phyloP scores from a whole-genome alignment of 192 early-diverging fungal species.

The Coemansia sp. region DNA sequence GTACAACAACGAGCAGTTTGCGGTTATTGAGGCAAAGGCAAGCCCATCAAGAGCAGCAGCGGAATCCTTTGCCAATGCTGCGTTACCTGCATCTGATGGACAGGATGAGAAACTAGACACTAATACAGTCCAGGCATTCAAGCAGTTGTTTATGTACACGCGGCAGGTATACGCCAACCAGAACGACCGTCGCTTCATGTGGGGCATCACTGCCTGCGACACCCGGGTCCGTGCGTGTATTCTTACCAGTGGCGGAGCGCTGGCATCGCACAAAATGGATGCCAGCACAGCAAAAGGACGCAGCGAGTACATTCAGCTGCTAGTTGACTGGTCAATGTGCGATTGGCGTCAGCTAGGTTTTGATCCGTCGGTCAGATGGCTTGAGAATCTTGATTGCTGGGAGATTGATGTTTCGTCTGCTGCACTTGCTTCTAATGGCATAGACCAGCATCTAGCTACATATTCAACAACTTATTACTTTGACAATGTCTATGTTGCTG shows the following conservation, averaged over 20 bases:
- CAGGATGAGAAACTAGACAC: no score
- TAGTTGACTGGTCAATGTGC: constrained; percentile 21
- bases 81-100: no score
- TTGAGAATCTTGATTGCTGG: background rate
- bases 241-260: background rate
- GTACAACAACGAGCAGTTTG: no score
- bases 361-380: constrained; percentile 8
- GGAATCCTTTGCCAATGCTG: no score
- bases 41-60: no score
- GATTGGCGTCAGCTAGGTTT: constrained; percentile 4
- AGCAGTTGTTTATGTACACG: constrained; percentile 9
- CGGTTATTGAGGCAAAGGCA: no score
- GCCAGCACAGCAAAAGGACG: background rate
- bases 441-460: no score
- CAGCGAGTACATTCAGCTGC: background rate
- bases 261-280: constrained; percentile 3
- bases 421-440: no score
- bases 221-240: constrained; percentile 1
- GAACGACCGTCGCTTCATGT: background rate
- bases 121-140: background rate
- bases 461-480: no score
- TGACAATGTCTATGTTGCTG: no score
- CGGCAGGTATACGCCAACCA: constrained; percentile 6
- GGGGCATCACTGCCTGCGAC: background rate
- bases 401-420: background rate